A percentile compares a stretch with the other conserved stretches of the same genome.
Evolutionary conservation across 1,139 yeast species (phyloP).

Genomic region (Suhomyces yuchorum): DNA sequence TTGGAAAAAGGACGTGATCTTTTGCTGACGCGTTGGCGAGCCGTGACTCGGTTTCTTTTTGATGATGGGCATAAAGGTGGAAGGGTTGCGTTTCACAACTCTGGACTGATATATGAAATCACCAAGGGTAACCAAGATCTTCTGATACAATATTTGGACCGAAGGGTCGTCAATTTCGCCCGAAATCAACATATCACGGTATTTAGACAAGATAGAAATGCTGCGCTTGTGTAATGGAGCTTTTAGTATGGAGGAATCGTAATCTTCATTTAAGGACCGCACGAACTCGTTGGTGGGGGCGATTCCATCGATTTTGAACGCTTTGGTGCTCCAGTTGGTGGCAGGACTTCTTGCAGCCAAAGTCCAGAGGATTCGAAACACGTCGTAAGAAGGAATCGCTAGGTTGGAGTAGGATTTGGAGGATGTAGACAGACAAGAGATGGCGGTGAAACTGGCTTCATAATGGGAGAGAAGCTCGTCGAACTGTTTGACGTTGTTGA

Average conservation of each 20-base stretch:
- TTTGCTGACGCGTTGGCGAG: slow-evolving; percentile 16
- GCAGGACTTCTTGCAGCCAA: slow-evolving; percentile 31
- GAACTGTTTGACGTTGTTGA: slow-evolving; percentile 31
- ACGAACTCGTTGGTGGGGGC: slow-evolving; percentile 24
- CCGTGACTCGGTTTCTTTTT: slow-evolving; percentile 6
- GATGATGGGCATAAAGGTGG: slow-evolving; percentile 11
- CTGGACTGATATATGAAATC: slow-evolving; percentile 17
- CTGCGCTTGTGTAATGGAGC: slow-evolving; percentile 29
- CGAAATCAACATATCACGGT: slow-evolving; percentile 11
- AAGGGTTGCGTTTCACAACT: slow-evolving; percentile 8
- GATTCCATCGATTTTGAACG: slow-evolving; percentile 21
- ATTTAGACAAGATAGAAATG: slow-evolving; percentile 19
- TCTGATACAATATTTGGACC: slow-evolving; percentile 7
- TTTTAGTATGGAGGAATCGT: slow-evolving; percentile 23
- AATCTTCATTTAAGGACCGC: slow-evolving; percentile 23
- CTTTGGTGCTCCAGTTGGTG: slow-evolving; percentile 28
- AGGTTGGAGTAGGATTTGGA: slow-evolving; percentile 5
- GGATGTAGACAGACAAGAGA: slow-evolving; percentile 6
- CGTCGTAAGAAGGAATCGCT: slow-evolving; percentile 26
- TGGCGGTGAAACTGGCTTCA: slow-evolving; percentile 22
- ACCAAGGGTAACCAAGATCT: slow-evolving; percentile 10
- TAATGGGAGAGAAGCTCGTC: slow-evolving; percentile 34
- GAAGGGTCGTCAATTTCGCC: slow-evolving; percentile 3
- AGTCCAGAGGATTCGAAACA: slow-evolving; percentile 35
- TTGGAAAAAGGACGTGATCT: slow-evolving; percentile 18